phyloP scores from a whole-genome alignment of 2,329 filamentous ascomycete genomes.

The Ascochyta fabae region DNA sequence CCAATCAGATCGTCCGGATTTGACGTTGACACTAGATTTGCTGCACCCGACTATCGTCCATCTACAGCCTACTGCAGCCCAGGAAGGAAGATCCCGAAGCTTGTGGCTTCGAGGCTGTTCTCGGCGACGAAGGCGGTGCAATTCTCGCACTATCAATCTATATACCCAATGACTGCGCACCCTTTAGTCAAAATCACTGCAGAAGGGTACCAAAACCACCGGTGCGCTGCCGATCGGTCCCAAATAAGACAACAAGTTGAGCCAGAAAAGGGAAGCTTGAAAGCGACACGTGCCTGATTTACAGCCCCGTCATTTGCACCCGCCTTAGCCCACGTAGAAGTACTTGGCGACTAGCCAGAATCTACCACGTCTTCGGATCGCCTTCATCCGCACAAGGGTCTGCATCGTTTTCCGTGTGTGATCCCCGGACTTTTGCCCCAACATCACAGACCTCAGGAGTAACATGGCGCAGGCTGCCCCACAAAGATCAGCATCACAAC shows the following conservation, averaged over 20 bases:
- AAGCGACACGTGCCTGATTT: not conserved
- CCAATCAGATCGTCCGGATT: constrained; percentile 3
- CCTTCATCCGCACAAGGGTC: constrained; percentile 2
- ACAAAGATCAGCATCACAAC: constrained; percentile 6
- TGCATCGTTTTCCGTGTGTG: not conserved
- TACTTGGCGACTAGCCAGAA: constrained; percentile 1
- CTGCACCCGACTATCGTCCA: not conserved
- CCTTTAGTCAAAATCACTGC: not conserved
- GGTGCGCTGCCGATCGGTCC: constrained; percentile 1
- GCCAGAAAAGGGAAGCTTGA: constrained; percentile 5
- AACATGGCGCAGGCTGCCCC: not conserved
- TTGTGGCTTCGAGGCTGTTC: constrained; percentile 1
- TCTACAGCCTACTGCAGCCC: not conserved
- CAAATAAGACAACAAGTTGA: not conserved
- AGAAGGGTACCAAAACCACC: not conserved
- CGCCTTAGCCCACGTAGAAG: not conserved
- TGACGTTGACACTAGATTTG: not conserved
- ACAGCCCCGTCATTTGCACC: not conserved
- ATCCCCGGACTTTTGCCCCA: not conserved
- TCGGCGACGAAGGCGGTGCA: not conserved
- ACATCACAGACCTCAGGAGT: not conserved
- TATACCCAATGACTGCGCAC: not conserved
- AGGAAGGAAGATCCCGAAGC: not conserved
- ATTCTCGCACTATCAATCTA: not conserved
- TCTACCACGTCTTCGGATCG: constrained; percentile 1